These are phyloP conservation scores for Verticillium zaregamsianum DNA, from an alignment of 2,329 filamentous ascomycete genomes.

Conservation along the genomic window DNA sequence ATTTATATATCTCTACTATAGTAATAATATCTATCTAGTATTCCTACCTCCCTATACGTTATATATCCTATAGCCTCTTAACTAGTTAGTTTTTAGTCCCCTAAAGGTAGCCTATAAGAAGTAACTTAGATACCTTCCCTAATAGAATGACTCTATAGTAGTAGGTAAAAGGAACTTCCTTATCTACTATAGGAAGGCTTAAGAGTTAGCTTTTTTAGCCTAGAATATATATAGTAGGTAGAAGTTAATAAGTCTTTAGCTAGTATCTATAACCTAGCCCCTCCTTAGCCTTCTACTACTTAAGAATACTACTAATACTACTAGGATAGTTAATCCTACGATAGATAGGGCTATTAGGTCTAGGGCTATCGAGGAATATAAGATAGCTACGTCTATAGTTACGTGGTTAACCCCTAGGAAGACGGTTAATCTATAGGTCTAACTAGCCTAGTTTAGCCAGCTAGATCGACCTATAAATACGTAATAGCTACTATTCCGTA, in stretches of 20 bases:
- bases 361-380: background rate
- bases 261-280: background rate
- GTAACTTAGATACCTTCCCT: background rate
- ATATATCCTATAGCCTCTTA: slow-evolving; percentile 1
- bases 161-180: slow-evolving; percentile 1
- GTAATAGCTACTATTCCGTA: background rate
- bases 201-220: background rate
- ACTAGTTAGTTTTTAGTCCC: background rate
- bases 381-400: background rate
- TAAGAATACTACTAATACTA: background rate
- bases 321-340: background rate
- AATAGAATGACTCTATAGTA: no score
- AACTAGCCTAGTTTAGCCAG: background rate
- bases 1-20: slow-evolving; percentile 1
- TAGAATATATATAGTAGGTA: slow-evolving; percentile 2
- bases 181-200: slow-evolving; percentile 1
- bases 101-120: slow-evolving; percentile 1
- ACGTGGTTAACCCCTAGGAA: background rate
- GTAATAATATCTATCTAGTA: slow-evolving; percentile 1
- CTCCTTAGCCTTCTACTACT: background rate
- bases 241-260: slow-evolving; percentile 1
- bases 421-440: background rate
- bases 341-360: background rate
- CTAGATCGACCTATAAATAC: background rate
- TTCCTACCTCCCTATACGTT: slow-evolving; percentile 1